Conservation (phyloP, 139 green algal genomes). For the Pseudopediastrum boryanum region DNA sequence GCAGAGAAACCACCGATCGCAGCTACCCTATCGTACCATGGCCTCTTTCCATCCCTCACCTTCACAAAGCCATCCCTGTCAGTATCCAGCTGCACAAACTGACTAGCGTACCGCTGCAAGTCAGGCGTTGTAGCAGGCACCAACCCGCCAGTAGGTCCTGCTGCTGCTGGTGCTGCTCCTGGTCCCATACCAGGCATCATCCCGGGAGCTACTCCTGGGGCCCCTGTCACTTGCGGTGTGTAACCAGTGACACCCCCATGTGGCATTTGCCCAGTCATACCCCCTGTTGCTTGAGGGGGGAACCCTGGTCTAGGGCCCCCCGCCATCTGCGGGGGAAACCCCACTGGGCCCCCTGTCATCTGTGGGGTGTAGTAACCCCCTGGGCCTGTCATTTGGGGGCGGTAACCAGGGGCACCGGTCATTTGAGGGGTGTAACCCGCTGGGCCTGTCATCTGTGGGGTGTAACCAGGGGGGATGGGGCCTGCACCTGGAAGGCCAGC, state of each 20-base stretch:
- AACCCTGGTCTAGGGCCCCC: background rate
- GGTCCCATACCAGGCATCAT: background rate
- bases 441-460: conserved; percentile 46
- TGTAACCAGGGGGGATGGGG: conserved; percentile 30
- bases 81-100: conserved; percentile 73
- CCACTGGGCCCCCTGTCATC: conserved; percentile 17
- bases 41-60: conserved; percentile 25
- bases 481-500: conserved; percentile 43
- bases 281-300: background rate
- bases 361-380: conserved; percentile 10
- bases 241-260: too few species aligned
- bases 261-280: too few species aligned
- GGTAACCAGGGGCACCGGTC: background rate
- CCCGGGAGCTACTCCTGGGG: background rate
- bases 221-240: conserved; percentile 12
- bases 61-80: conserved; percentile 74
- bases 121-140: conserved; percentile 60
- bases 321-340: background rate
- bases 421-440: conserved; percentile 26
- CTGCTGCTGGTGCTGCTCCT: background rate
- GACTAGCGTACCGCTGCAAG: conserved; percentile 61
- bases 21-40: background rate
- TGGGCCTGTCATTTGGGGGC: too few species aligned
- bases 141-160: conserved; percentile 36
- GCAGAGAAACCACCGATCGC: too few species aligned